phyloP scores from a whole-genome alignment of 2,329 filamentous ascomycete species.

The Rutstroemia sp. region DNA sequence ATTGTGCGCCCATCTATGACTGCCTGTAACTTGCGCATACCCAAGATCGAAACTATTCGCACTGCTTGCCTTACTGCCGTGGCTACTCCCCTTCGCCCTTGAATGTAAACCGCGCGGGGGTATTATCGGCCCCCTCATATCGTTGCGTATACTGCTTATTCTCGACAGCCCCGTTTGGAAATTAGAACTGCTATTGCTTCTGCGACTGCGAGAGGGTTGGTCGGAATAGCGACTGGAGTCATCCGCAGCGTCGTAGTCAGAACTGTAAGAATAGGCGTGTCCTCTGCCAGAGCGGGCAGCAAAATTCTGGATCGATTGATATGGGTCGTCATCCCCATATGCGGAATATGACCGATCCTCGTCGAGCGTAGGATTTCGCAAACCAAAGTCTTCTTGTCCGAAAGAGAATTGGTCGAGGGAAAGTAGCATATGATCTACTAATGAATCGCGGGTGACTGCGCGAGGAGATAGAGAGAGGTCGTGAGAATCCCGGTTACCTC shows the following conservation, averaged over 20 bases:
- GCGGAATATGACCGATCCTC: conserved; percentile 25
- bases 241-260: conserved; percentile 50
- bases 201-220: conserved; percentile 46
- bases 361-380: conserved; percentile 22
- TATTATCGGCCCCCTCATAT: conserved; percentile 30
- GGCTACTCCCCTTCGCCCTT: conserved; percentile 57
- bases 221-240: conserved; percentile 46
- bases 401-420: conserved; percentile 80
- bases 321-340: conserved; percentile 25
- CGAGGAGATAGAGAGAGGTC: conserved; percentile 74
- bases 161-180: conserved; percentile 52
- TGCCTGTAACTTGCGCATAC: conserved; percentile 49
- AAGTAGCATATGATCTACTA: conserved; percentile 92
- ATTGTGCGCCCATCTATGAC: conserved; percentile 48
- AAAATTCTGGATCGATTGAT: conserved; percentile 23
- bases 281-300: conserved; percentile 19
- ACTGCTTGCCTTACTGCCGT: conserved; percentile 66
- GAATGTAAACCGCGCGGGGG: conserved; percentile 39
- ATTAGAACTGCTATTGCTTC: conserved; percentile 76
- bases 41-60: conserved; percentile 59
- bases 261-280: conserved; percentile 52
- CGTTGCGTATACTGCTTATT: conserved; percentile 51
- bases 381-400: conserved; percentile 31
- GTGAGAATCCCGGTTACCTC: conserved; percentile 40
- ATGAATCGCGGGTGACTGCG: conserved; percentile 76